Percentiles rank a stretch among this genome's conserved stretches.
Conservation (phyloP, 228 moss, liverwort and hornwort genomes). For the Sphagnum fallax region DNA sequence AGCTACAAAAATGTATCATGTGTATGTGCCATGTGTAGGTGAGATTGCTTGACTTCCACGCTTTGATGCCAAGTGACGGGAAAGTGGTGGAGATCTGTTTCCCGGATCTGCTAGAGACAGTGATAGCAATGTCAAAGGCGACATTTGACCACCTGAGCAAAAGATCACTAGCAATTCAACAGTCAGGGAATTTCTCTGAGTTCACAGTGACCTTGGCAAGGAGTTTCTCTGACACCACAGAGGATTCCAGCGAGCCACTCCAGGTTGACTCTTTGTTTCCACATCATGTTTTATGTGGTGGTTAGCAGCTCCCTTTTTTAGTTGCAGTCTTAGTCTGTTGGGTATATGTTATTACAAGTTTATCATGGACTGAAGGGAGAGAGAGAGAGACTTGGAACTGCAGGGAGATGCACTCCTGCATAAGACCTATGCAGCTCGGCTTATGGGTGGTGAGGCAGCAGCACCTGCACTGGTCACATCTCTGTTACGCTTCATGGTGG, state of each 20-base stretch:
- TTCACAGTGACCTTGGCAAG: constrained; percentile 56
- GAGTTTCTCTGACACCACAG: constrained; percentile 59
- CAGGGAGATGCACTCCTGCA: constrained; percentile 92
- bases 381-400: constrained; percentile 4
- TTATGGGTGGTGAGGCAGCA: constrained; percentile 96
- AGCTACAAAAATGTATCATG: too few relatives aligned
- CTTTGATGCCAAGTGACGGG: constrained; percentile 78
- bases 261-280: constrained; percentile 18
- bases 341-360: too few relatives aligned
- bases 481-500: constrained; percentile 94
- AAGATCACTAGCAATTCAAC: constrained; percentile 59
- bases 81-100: constrained; percentile 64
- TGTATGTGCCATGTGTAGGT: constrained; percentile 19
- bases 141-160: constrained; percentile 71
- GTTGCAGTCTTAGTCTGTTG: too few relatives aligned
- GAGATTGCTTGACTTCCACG: constrained; percentile 89
- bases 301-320: too few relatives aligned
- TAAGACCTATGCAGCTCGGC: constrained; percentile 92
- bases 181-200: constrained; percentile 73
- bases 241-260: constrained; percentile 65
- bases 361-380: too few relatives aligned
- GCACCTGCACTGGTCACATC: constrained; percentile 86
- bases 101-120: constrained; percentile 80
- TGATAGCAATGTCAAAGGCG: constrained; percentile 81
- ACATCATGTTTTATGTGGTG: too few relatives aligned